Base-by-base conservation (phyloP, 148 eudicot species). In the Pharnaceum exiguum region DNA sequence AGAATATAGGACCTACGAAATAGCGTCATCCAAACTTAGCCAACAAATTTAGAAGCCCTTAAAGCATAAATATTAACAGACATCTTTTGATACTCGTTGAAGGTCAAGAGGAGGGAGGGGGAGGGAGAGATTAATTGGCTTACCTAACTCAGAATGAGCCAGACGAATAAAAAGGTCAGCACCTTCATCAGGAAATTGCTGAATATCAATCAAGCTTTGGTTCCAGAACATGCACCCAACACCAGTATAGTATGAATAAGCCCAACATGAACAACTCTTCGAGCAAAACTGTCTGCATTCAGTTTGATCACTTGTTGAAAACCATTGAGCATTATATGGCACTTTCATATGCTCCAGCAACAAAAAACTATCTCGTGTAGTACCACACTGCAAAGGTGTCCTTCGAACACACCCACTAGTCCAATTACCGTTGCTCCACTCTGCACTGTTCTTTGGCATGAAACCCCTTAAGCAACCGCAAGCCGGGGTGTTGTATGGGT, bases 381-480 rank as follows among this genome's bases (percentile, higher is more conserved):
- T 39, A 2, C 17, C 74, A 53, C 87, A 86, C 43, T 62, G 55
- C 71, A 79, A 55, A 1, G 16, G n/a, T 2, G 60, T 60, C 43
- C 40, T 73, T 23, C 88, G 68, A 6, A 31, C 49, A 57, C 88
- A 86, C 21, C 94, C 94, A 42, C 71, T 21, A 19, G 64, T 66
- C 72, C 77, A 81, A 62, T 76, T 79, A 4, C 75, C 79, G 12
- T 23, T 48, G 27, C 32, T 69, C 89, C 90, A 86, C 46, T 78
- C 79, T 8, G 45, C 62, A 0, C 1, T 5, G 12, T 63, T 38
- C 19, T 46, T 70, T 27, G 90, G 90, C 52, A 27, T 56, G 59
- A 74, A 83, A 3, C 90, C 87, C 42, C 33, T 60, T 59, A 82
- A 69, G 51, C 95, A 87, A 0, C 51, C 19, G 46, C 90, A 87